Base-by-base conservation (phyloP, 2,329 filamentous ascomycete genomes). In the Aureobasidium sp. region DNA sequence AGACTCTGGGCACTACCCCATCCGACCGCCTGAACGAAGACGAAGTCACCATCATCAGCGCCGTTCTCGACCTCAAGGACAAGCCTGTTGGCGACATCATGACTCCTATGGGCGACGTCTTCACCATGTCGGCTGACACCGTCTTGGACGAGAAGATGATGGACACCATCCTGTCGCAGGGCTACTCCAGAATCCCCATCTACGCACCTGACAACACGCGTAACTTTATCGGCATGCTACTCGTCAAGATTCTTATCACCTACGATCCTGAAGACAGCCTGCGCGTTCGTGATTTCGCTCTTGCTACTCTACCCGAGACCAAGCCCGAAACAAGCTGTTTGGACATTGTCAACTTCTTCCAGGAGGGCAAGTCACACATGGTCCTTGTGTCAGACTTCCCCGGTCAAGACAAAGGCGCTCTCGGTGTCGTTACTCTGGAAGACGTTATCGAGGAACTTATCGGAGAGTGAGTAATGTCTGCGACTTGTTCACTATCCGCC, bases 271-370 rank as follows among this genome's bases (percentile, higher is more conserved):
- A 99, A 74, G 94, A 99, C 71, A 85, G 84, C 71, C 90, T 89
- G 70, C 85, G 85, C 22, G 94, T 99, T 39, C 84, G 88, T 64
- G 93, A 97, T 65, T 97, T 99, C 72, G 87, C 91, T 8, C 81
- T 99, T 56, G 94, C 94, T 15, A 97, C 94, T 0, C 84, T 99
- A 7, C 94, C 95, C 1, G 94, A 99, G 75, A 99, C 94, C 0
- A 85, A 90, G 11, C 91, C 94, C 0, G 91, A 97, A 72, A 99
- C 94, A 0, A 97, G 92, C 77, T 99, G 94, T 73, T 78, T 99
- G 62, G 94, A 99, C 74, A 97, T 99, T 70, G 91, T 99, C 77
- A 99, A 99, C 78, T 99, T 97, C 76, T 99, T 99, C 79, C 94
- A 99, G 75, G 94, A 99, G 79, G 94, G 94, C 69, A 99, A 99